Evolutionary conservation across 768 basidiomycete species (phyloP).

Genomic region (Rubroboletus pulcherrimus): DNA sequence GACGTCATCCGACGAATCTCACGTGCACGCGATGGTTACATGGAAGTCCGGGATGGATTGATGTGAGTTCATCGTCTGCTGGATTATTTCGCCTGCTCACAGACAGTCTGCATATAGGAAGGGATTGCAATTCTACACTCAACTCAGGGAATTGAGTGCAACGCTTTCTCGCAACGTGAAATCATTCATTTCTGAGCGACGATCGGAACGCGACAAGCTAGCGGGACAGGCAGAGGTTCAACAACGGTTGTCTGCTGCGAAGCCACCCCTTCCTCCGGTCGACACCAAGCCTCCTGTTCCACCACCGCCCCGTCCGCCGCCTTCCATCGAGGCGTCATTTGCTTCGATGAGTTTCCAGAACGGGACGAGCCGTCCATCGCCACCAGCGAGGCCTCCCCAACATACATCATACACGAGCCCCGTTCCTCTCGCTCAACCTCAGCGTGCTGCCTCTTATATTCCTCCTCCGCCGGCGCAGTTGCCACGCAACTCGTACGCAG

Average conservation of each 20-base stretch:
- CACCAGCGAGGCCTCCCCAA: slow-evolving; percentile 29
- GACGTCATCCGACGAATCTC: slow-evolving; percentile 70
- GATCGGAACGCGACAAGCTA: slow-evolving; percentile 66
- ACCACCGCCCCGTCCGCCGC: slow-evolving; percentile 39
- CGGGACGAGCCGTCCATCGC: slow-evolving; percentile 23
- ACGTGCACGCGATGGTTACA: slow-evolving; percentile 77
- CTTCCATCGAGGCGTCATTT: slow-evolving; percentile 49
- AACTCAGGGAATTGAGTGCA: slow-evolving; percentile 61
- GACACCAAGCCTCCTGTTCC: slow-evolving; percentile 49
- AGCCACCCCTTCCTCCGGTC: slow-evolving; percentile 35
- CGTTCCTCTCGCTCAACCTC: slow-evolving; percentile 15
- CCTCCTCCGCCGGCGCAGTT: slow-evolving; percentile 26
- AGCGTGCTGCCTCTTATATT: slow-evolving; percentile 18
- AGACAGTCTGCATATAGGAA: slow-evolving; percentile 47
- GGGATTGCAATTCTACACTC: slow-evolving; percentile 85
- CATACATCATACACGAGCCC: slow-evolving; percentile 23
- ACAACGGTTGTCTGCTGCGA: slow-evolving; percentile 50
- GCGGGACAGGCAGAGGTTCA: slow-evolving; percentile 69
- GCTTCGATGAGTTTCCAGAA: slow-evolving; percentile 51
- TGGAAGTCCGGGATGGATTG: slow-evolving; percentile 82
- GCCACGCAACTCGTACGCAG: slow-evolving; percentile 23
- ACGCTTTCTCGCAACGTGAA: slow-evolving; percentile 57
- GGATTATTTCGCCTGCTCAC: slow-evolving; percentile 6
- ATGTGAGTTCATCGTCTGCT: slow-evolving; percentile 48
- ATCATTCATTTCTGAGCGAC: slow-evolving; percentile 60